Evolutionary conservation across 2,329 filamentous ascomycete species (phyloP), one percentile per base, ranked within the genome.

Genomic region (Penicillium sp.): DNA sequence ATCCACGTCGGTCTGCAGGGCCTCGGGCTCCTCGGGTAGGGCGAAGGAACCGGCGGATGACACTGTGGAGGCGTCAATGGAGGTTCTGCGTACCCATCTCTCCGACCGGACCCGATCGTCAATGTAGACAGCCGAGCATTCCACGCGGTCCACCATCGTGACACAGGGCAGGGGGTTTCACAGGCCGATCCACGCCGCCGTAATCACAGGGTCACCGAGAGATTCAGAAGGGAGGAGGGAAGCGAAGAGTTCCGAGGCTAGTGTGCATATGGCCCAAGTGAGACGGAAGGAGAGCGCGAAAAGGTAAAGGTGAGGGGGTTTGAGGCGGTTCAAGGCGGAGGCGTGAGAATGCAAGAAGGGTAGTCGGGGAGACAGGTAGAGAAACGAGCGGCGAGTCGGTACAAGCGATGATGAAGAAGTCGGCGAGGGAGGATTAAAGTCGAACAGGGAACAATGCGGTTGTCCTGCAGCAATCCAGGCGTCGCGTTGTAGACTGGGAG

Each of bases 1-100:
- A 48, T 72, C 68, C 24, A 80, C 60, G 62, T 80, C 79, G 28
- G 60, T 62, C 37, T 71, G 66, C 16, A 79, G 64, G 40, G 71
- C 68, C 41, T 67, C 66, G 11, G 71, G 67, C 49, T 75, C 72
- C 27, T 71, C 66, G 9, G 68, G 60, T 40, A 62, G 56, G 27
- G 51, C 47, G 49, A 58, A 58, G 36, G 61, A 58, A 56, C 60
- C 55, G 37, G 41, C 41, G 47, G 56, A 56, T 28, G 62, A 61
- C 40, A 50, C 49, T 48, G 59, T 46, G 49, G 62, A 55, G 14
- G 31, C 16, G 41, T 58, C 59, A 32, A 54, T 51, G 8, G 62
- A 63, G 41, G 57, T 62, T 44, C 67, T 60, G 46, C 63, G 62
- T 43, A 74, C 65, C 71, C 72, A 74, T 59, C 69, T 61, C 49